phyloP scores from a whole-genome alignment of 345 rosid genomes.

The Sisymbrium altissimum region DNA sequence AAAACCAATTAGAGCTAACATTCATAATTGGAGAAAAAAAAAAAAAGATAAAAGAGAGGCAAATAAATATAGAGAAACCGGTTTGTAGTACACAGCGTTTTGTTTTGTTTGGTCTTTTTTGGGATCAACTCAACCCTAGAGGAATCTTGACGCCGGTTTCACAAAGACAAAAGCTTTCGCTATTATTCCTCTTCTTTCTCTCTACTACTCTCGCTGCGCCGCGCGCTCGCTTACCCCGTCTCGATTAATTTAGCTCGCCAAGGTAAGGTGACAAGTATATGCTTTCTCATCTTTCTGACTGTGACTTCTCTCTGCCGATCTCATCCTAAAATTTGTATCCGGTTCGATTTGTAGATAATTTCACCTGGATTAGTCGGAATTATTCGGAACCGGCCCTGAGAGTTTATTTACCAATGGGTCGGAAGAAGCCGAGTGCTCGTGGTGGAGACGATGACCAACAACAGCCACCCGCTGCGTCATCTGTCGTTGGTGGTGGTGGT shows the following conservation, averaged over 20 bases:
- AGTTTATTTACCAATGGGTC: conserved; percentile 47
- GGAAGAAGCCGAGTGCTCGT: conserved; percentile 58
- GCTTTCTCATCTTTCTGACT: neutral
- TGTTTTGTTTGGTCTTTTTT: neutral
- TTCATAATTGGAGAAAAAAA: no score
- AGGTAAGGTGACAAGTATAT: neutral
- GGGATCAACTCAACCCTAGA: conserved; percentile 16
- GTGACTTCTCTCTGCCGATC: conserved; percentile 2
- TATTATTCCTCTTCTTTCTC: no score
- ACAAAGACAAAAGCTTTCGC: neutral
- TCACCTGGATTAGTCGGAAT: neutral
- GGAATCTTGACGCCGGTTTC: conserved; percentile 17
- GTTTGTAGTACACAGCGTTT: neutral
- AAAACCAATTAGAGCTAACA: no score
- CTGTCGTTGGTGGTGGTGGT: conserved; percentile 46
- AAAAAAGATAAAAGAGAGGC: no score
- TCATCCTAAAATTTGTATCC: no score
- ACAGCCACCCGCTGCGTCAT: conserved; percentile 16
- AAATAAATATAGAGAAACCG: neutral
- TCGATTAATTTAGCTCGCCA: neutral
- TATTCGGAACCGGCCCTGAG: neutral
- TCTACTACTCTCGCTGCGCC: conserved; percentile 28
- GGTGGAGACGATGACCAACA: conserved; percentile 58
- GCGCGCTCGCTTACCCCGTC: neutral
- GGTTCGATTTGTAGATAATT: neutral